Percentiles rank a stretch among this genome's conserved stretches.
Conservation (phyloP, 177 flowering plant genomes). For the Vitis hybrid region DNA sequence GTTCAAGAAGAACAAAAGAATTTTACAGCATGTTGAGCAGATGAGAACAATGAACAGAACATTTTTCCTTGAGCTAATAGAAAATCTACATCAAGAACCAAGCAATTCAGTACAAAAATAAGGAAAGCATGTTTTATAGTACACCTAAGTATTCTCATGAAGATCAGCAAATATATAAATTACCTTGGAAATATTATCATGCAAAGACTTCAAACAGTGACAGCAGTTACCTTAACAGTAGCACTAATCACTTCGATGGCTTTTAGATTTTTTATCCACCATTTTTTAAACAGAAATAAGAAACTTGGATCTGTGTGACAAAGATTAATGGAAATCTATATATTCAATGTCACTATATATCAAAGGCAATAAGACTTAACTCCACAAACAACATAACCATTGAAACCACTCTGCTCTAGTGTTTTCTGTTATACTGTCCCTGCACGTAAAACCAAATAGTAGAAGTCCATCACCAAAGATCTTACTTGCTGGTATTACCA, state of each 20-base stretch:
- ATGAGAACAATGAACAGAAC: too few relatives aligned
- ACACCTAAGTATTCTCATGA: too few relatives aligned
- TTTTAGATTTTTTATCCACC: background rate
- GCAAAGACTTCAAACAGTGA: background rate
- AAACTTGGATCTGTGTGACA: background rate
- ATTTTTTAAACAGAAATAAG: background rate
- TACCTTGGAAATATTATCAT: background rate
- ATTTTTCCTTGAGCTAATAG: too few relatives aligned
- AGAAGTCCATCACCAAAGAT: too few relatives aligned
- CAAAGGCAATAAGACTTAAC: background rate
- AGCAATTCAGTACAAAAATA: too few relatives aligned
- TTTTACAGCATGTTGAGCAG: background rate
- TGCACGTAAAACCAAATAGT: too few relatives aligned
- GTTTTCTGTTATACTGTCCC: too few relatives aligned
- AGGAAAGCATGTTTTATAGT: too few relatives aligned
- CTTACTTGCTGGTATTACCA: too few relatives aligned
- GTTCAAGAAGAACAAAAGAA: background rate
- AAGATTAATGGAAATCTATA: background rate
- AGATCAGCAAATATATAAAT: background rate
- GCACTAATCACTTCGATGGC: background rate
- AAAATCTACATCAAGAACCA: too few relatives aligned
- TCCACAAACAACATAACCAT: background rate
- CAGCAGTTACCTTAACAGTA: too few relatives aligned
- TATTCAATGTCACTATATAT: background rate
- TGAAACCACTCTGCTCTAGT: too few relatives aligned